A percentile compares a stretch with the other conserved stretches of the same genome.
phyloP scores from a whole-genome alignment of 805 yeast species.

The Hemisphaericaspora nanyangensis region DNA sequence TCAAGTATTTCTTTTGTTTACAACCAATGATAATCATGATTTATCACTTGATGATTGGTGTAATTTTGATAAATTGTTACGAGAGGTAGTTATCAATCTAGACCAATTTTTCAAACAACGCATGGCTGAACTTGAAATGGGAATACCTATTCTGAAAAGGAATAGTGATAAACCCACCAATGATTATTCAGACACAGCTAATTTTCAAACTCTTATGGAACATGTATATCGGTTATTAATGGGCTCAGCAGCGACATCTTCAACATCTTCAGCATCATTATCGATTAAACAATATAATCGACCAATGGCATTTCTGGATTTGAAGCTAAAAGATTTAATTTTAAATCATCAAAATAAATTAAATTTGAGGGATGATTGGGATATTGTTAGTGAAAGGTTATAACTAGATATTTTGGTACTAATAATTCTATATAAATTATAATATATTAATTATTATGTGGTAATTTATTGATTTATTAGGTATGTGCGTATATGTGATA shows the following conservation, averaged over 20 bases:
- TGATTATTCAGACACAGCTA: not conserved
- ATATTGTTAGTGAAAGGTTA: slow-evolving; percentile 19
- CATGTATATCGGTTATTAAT: slow-evolving; percentile 6
- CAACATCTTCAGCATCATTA: not conserved
- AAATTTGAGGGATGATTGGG: slow-evolving; percentile 16
- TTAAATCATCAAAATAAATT: slow-evolving; percentile 22
- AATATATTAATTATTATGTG: too few species aligned
- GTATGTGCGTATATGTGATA: not conserved
- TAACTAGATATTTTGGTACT: too few species aligned
- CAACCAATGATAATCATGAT: slow-evolving; percentile 2
- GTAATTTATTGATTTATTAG: too few species aligned
- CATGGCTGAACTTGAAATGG: not conserved
- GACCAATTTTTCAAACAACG: slow-evolving; percentile 3
- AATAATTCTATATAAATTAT: too few species aligned
- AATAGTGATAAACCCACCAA: too few species aligned
- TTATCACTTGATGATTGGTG: slow-evolving; percentile 9
- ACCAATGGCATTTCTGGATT: slow-evolving; percentile 14
- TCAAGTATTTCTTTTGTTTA: slow-evolving; percentile 19
- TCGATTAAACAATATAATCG: not conserved
- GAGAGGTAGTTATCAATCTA: slow-evolving; percentile 6
- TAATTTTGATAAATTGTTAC: slow-evolving; percentile 11
- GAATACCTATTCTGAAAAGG: not conserved
- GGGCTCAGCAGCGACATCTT: not conserved
- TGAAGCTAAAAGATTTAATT: slow-evolving; percentile 18
- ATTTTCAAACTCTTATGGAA: slow-evolving; percentile 6